Evolutionary conservation across 106 monocot genomes (phyloP).

Genomic region (Cymbidium sinense): DNA sequence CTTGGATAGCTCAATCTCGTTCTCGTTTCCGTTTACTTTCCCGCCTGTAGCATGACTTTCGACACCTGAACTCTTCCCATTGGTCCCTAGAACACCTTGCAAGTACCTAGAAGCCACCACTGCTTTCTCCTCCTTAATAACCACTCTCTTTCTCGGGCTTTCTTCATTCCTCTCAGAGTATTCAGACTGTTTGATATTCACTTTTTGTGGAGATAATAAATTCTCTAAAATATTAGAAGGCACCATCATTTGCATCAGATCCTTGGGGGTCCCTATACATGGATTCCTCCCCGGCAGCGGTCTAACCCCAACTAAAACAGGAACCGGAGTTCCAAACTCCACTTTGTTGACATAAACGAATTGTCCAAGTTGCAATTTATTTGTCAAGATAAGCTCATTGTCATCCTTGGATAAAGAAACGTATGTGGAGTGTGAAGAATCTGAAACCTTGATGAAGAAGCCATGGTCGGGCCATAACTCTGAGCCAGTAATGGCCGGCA

Average conservation of each 20-base stretch:
- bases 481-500: slow-evolving; percentile 74
- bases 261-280: slow-evolving; percentile 76
- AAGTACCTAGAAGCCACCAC: slow-evolving; percentile 68
- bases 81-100: slow-evolving; percentile 46
- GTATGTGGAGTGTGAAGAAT: slow-evolving; percentile 85
- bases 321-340: slow-evolving; percentile 61
- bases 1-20: slow-evolving; percentile 9
- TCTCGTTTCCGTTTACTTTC: slow-evolving; percentile 27
- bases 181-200: slow-evolving; percentile 11
- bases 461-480: slow-evolving; percentile 84
- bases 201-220: slow-evolving; percentile 8
- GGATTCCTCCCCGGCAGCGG: slow-evolving; percentile 74
- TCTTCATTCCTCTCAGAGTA: slow-evolving; percentile 32
- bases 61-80: slow-evolving; percentile 11
- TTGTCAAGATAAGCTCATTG: slow-evolving; percentile 67
- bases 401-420: slow-evolving; percentile 81
- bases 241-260: slow-evolving; percentile 71
- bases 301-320: slow-evolving; percentile 67
- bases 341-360: slow-evolving; percentile 88
- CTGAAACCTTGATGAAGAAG: slow-evolving; percentile 93
- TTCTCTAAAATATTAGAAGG: slow-evolving; percentile 26
- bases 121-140: slow-evolving; percentile 80
- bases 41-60: slow-evolving; percentile 12
- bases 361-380: slow-evolving; percentile 87
- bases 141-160: slow-evolving; percentile 32